Base-by-base conservation (phyloP, 2,329 filamentous ascomycete species). In the Elsinoe necatrix region DNA sequence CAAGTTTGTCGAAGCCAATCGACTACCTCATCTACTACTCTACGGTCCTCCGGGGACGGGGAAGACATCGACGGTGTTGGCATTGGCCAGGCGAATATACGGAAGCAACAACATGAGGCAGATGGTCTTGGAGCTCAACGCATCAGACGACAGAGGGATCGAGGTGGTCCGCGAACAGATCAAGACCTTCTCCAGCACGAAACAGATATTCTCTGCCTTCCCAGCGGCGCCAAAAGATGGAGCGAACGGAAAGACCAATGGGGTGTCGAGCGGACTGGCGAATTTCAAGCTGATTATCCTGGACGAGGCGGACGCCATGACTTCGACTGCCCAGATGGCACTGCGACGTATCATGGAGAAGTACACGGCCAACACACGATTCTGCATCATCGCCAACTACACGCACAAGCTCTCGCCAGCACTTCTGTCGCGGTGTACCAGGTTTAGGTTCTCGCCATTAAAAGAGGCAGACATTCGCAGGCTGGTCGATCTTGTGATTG, bases 291-390 rank as follows among this genome's bases (percentile, higher is more conserved):
- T 98, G 63, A 97, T 98, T 68, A 89, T 98, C 56, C 82, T 98
- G 3, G 93, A 98, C 71, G 93, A 98, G 76, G 93, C 93, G n/a
- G 93, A 98, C 70, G 93, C 93, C 55, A 98, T 98, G 93, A 98
- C 93, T n/a, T 87, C 89, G 55, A 95, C 92, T 0, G 93, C 93
- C 4, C 93, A 98, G 73, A 98, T 98, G 92, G 93, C 93, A 0
- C 77, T 98, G 56, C 82, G 93, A 60, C 80, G 93, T 48, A 97
- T 98, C 68, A 98, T 98, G 93, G 93, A 98, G 69, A 95, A 95
- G 74, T 98, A 98, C 75, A 98, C 93, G 0, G 88, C 88, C 59
- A 98, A 98, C 74, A 96, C 93, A 1, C 80, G 93, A 54, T 98
- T 98, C 75, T 97, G 92, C 75, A 89, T 98, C 68, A 97, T 98